phyloP scores from a whole-genome alignment of 202 grass and related monocot species.

The Musa balbisiana region DNA sequence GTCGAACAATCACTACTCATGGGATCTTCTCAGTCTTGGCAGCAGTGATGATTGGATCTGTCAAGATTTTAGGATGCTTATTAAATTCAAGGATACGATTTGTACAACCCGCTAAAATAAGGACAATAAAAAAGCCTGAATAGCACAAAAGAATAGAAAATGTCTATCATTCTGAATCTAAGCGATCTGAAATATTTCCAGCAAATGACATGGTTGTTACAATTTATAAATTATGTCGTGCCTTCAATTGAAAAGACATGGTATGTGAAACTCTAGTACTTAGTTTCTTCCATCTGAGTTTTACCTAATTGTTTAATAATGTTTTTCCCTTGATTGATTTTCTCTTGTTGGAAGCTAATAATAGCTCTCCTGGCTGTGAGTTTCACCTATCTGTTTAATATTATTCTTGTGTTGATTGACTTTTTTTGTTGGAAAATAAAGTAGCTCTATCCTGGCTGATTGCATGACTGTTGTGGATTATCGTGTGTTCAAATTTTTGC shows the following conservation, averaged over 20 bases:
- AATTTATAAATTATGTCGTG: not conserved
- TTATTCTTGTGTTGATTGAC: too few species aligned
- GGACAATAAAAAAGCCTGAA: not conserved
- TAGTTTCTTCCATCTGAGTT: not conserved
- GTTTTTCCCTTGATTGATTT: not conserved
- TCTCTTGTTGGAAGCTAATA: too few species aligned
- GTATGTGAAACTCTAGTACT: not conserved
- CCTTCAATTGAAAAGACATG: not conserved
- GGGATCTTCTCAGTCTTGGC: not conserved
- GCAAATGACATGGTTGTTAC: not conserved
- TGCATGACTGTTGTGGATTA: too few species aligned
- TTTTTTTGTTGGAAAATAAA: too few species aligned
- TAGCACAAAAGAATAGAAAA: not conserved
- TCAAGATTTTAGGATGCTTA: not conserved
- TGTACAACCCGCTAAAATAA: not conserved
- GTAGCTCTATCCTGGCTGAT: too few species aligned
- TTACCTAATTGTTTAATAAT: not conserved
- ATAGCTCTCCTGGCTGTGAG: too few species aligned
- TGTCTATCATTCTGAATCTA: not conserved
- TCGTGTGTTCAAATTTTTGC: too few species aligned
- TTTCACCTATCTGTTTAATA: too few species aligned
- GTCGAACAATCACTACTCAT: not conserved
- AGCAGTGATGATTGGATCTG: not conserved
- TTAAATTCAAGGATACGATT: not conserved
- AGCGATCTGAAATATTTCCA: not conserved